Evolutionary conservation across 768 basidiomycete genomes (phyloP).

Genomic region (Tylopilus rubrobrunneus): DNA sequence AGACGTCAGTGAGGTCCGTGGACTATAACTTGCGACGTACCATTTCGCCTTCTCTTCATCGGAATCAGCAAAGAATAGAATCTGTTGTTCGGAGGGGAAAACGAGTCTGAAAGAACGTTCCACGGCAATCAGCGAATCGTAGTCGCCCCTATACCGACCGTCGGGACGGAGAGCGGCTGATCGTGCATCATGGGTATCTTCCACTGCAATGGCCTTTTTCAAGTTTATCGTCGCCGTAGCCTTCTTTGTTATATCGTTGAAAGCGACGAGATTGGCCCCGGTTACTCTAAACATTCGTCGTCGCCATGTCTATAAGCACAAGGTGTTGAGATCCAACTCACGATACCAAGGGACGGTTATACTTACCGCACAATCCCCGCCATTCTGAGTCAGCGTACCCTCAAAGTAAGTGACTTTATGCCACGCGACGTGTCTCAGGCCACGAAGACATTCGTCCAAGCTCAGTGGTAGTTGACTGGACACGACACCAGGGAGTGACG

Average conservation of each 20-base stretch:
- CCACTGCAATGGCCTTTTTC: constrained; percentile 72
- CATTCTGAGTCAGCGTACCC: constrained; percentile 87
- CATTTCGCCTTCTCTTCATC: constrained; percentile 85
- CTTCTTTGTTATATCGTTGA: constrained; percentile 90
- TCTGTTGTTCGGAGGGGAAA: constrained; percentile 75
- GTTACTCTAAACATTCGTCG: constrained; percentile 81
- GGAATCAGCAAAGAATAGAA: constrained; percentile 88
- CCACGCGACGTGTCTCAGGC: constrained; percentile 87
- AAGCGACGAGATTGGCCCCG: constrained; percentile 82
- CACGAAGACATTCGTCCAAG: constrained; percentile 87
- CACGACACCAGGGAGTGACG: constrained; percentile 79
- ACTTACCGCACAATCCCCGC: constrained; percentile 88
- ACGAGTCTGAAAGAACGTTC: constrained; percentile 82
- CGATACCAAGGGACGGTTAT: background rate
- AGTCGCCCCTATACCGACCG: constrained; percentile 48
- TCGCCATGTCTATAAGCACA: constrained; percentile 60
- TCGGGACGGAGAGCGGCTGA: constrained; percentile 43
- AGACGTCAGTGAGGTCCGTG: background rate
- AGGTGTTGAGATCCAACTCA: background rate
- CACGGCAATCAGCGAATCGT: constrained; percentile 62
- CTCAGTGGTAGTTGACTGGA: constrained; percentile 82
- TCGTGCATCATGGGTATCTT: constrained; percentile 69
- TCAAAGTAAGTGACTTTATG: constrained; percentile 94
- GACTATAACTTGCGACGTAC: constrained; percentile 40
- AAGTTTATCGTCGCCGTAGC: constrained; percentile 88